phyloP scores from a whole-genome alignment of 805 yeast genomes.

The Nadsonia fulvescens region DNA sequence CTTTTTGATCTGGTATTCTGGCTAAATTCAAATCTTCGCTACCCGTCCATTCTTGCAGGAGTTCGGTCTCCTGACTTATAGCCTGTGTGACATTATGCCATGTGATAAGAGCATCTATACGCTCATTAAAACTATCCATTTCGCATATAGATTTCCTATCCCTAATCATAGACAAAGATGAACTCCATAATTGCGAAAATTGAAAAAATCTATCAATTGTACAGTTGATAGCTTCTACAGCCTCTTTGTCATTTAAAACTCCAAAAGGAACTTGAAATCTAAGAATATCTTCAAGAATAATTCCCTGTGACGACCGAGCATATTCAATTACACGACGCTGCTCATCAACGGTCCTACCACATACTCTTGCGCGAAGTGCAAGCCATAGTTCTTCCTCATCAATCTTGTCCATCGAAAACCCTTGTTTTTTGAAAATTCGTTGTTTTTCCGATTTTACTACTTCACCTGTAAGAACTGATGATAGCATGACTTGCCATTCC shows the following conservation, averaged over 20 bases:
- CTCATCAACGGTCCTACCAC: slow-evolving; percentile 64
- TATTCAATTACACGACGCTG: slow-evolving; percentile 53
- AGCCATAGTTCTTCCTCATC: slow-evolving; percentile 64
- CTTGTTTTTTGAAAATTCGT: slow-evolving; percentile 27
- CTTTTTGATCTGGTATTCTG: slow-evolving; percentile 16
- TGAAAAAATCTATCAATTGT: slow-evolving; percentile 44
- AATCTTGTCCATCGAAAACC: slow-evolving; percentile 27
- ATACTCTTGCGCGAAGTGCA: slow-evolving; percentile 66
- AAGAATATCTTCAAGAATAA: slow-evolving; percentile 44
- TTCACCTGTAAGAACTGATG: slow-evolving; percentile 84
- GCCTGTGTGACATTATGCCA: slow-evolving; percentile 68
- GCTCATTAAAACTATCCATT: slow-evolving; percentile 48
- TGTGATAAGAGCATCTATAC: slow-evolving; percentile 62
- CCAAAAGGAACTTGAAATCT: slow-evolving; percentile 30
- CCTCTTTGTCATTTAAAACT: slow-evolving; percentile 18
- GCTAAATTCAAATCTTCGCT: slow-evolving; percentile 58
- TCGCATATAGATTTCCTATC: too few relatives aligned
- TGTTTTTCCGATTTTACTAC: slow-evolving; percentile 76
- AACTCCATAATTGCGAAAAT: slow-evolving; percentile 65
- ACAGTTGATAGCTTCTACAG: slow-evolving; percentile 32
- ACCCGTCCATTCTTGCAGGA: slow-evolving; percentile 67
- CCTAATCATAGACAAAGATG: slow-evolving; percentile 53
- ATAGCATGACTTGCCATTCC: slow-evolving; percentile 92
- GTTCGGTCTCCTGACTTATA: slow-evolving; percentile 39
- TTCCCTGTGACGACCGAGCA: slow-evolving; percentile 49